These are phyloP conservation scores for Alternaria longipes DNA, from an alignment of 2,329 filamentous ascomycete species.

Conservation along the genomic window DNA sequence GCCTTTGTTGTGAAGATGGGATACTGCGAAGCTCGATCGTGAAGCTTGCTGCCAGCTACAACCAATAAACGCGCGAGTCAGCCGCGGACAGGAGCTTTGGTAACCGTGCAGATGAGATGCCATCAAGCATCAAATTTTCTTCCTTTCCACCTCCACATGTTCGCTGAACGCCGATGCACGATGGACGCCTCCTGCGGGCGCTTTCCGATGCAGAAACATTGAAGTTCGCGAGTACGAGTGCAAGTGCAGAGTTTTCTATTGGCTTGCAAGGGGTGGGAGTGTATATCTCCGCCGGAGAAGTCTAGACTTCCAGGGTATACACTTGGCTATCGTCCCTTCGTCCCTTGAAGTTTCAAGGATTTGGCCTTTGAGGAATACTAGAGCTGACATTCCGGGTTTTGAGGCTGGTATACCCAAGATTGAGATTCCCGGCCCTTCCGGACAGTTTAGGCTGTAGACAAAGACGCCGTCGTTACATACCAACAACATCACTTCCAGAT, in stretches of 20 bases:
- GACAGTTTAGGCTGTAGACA: not conserved
- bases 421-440: not conserved
- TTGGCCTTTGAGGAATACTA: not conserved
- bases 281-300: not conserved
- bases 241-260: conserved; percentile 23
- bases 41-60: conserved; percentile 13
- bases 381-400: not conserved
- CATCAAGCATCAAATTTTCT: conserved; percentile 28
- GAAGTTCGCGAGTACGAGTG: conserved; percentile 7
- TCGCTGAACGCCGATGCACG: conserved; percentile 34
- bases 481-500: not conserved
- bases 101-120: conserved; percentile 18
- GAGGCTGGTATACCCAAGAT: not conserved
- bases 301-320: not conserved
- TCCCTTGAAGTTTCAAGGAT: not conserved
- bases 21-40: not conserved
- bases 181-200: conserved; percentile 9
- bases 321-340: not conserved
- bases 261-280: not conserved
- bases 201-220: conserved; percentile 10
- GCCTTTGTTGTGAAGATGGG: conserved; percentile 11
- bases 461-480: not conserved
- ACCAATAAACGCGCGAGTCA: conserved; percentile 33
- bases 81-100: conserved; percentile 33
- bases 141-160: conserved; percentile 24